Evolutionary conservation across 1,139 yeast genomes (phyloP), one percentile per base, ranked within the genome.

Genomic region (Yamadazyma taylorii): DNA sequence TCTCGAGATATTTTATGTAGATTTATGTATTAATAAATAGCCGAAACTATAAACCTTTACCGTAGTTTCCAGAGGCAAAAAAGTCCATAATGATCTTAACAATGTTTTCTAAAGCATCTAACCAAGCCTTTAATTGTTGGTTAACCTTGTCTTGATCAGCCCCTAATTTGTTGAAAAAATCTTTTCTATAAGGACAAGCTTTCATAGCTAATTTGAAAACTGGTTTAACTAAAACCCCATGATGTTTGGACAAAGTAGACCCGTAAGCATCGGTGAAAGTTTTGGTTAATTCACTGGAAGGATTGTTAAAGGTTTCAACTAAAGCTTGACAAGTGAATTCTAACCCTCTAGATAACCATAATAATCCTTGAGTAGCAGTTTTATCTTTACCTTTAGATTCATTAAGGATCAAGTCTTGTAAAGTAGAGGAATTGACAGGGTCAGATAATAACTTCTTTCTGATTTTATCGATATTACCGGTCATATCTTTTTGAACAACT

Each of bases 141-240:
- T 62, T 53, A 17, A 89, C 96, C 57, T 75, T 78, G 24, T 66
- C 79, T 58, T 79, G 83, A 57, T 81, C 86, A 17, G 69, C 64
- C 36, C 96, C 96, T 51, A 88, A 74, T 68, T 87, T 88, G 42
- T 61, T 81, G 55, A 87, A 88, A 56, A 88, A 86, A 55, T 81
- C 95, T 60, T 80, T 81, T 68, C 96, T 79, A 66, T 86, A 88
- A 23, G 97, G 97, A 63, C 96, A 87, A 2, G 96, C 95, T 63
- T 86, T 86, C 96, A 88, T 88, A 39, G 96, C 96, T 58, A 89
- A 74, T 73, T 85, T 86, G 75, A 88, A 89, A 42, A 88, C 79
- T 19, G 96, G 96, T 57, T 85, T 84, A 47, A 88, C 73, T 55
- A 88, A 69, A 74, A 88, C 79, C 41, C 84, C 82, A 65, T 88